Evolutionary conservation across 371 early-diverging fungal genomes (phyloP).

Genomic region (Mucor sp.): DNA sequence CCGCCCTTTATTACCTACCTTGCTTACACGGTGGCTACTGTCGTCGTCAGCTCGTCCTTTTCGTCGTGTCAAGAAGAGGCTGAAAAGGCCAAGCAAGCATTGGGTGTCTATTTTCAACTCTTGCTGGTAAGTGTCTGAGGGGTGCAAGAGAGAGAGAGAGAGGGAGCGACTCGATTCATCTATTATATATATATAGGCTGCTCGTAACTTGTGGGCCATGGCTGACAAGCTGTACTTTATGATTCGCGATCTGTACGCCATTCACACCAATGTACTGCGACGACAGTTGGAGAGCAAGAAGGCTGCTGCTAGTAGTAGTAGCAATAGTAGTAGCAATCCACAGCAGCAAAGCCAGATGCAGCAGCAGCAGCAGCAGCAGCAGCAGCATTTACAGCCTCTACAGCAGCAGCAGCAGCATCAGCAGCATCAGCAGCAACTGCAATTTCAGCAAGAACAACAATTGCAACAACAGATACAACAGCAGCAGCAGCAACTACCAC

Average conservation of each 20-base stretch:
- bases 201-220: conserved; percentile 63
- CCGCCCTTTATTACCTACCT: conserved; percentile 57
- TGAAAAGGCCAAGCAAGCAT: conserved; percentile 45
- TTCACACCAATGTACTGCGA: conserved; percentile 38
- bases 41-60: conserved; percentile 58
- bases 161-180: too few relatives aligned
- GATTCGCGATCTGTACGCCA: conserved; percentile 61
- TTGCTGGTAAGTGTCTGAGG: conserved; percentile 41
- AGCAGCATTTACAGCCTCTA: background rate
- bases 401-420: background rate
- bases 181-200: conserved; percentile 21
- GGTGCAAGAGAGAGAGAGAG: too few relatives aligned
- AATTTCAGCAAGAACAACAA: background rate
- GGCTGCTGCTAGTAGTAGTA: too few relatives aligned
- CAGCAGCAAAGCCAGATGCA: background rate
- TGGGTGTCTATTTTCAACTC: conserved; percentile 54
- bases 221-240: conserved; percentile 65
- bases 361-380: background rate
- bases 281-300: background rate
- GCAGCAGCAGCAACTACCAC: conserved; percentile 1
- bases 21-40: conserved; percentile 59
- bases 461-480: background rate
- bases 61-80: conserved; percentile 44
- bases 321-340: too few relatives aligned
- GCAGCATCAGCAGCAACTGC: background rate